Evolutionary conservation across 1,284 basidiomycete genomes (phyloP).

Genomic region (Sporisorium sorghi): DNA sequence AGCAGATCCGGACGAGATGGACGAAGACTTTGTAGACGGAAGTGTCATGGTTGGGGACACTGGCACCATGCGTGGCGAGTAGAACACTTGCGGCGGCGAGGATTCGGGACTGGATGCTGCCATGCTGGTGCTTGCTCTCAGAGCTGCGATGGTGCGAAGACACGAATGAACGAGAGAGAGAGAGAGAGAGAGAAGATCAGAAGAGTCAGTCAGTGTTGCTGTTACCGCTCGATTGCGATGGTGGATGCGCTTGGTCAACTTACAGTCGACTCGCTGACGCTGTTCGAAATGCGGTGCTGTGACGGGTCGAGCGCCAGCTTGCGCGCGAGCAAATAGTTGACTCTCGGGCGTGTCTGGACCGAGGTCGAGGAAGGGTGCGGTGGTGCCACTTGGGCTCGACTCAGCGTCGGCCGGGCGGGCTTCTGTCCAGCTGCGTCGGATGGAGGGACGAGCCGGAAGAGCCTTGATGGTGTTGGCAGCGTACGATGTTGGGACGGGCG

Average conservation of each 20-base stretch:
- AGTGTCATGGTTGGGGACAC: constrained; percentile 12
- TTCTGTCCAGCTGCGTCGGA: constrained; percentile 28
- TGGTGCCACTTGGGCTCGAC: constrained; percentile 8
- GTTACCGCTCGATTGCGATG: no score
- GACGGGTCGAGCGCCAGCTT: not conserved
- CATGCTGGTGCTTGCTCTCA: not conserved
- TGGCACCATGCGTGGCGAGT: constrained; percentile 29
- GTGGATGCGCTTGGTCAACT: not conserved
- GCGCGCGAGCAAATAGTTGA: constrained; percentile 6
- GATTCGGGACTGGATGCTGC: constrained; percentile 1
- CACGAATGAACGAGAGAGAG: not conserved
- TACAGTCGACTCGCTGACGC: constrained; percentile 11
- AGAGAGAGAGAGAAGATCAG: no score
- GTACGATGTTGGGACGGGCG: constrained; percentile 6
- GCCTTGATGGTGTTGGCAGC: constrained; percentile 26
- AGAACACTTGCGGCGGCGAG: constrained; percentile 24
- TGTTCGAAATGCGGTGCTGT: constrained; percentile 3
- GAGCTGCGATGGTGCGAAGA: not conserved
- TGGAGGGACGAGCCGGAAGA: constrained; percentile 23
- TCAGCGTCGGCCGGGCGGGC: not conserved
- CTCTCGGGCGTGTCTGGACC: constrained; percentile 12
- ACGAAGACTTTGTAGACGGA: constrained; percentile 1
- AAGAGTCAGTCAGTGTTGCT: not conserved
- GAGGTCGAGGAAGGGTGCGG: constrained; percentile 14
- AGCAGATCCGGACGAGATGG: not conserved